Conservation (phyloP, 2,329 filamentous ascomycete species). For the Ophiostoma perfectum region DNA sequence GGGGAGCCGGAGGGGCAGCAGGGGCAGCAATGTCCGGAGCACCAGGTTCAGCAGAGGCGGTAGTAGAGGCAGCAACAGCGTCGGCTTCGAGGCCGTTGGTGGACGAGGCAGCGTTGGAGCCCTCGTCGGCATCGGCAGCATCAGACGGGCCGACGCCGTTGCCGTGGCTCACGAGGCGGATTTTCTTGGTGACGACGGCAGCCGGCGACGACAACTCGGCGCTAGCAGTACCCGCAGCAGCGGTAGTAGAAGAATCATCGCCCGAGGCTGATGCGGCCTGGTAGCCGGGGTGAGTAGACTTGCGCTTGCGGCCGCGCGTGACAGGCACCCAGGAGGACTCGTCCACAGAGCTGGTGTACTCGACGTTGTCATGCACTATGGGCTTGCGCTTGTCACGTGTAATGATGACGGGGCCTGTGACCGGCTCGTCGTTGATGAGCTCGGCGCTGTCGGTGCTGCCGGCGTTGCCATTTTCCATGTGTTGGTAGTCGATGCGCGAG, state of each 20-base stretch:
- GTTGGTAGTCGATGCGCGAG: slow-evolving; percentile 53
- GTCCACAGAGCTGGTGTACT: slow-evolving; percentile 20
- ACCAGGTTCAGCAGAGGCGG: neutral
- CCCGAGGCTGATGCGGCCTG: neutral
- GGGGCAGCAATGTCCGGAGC: neutral
- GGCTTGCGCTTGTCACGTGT: slow-evolving; percentile 10
- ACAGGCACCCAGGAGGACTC: slow-evolving; percentile 6
- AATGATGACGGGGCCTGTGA: slow-evolving; percentile 9
- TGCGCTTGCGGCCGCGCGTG: slow-evolving; percentile 33
- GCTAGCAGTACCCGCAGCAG: neutral
- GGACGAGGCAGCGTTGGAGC: neutral
- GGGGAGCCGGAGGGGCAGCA: neutral
- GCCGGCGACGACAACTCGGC: slow-evolving; percentile 28
- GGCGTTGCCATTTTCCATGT: slow-evolving; percentile 45
- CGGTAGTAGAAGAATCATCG: slow-evolving; percentile 32
- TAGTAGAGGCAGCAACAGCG: neutral
- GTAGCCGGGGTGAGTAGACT: slow-evolving; percentile 20
- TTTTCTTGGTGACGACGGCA: slow-evolving; percentile 33
- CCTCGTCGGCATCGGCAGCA: neutral
- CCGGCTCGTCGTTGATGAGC: slow-evolving; percentile 18
- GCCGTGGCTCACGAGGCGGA: slow-evolving; percentile 31
- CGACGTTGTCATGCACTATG: slow-evolving; percentile 28
- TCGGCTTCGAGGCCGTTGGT: slow-evolving; percentile 9
- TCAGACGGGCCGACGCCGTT: neutral
- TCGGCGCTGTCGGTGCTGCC: slow-evolving; percentile 32